Percentiles rank a stretch among this genome's conserved stretches.
phyloP scores from a whole-genome alignment of 441 rosid species.

The Corymbia calophylla region DNA sequence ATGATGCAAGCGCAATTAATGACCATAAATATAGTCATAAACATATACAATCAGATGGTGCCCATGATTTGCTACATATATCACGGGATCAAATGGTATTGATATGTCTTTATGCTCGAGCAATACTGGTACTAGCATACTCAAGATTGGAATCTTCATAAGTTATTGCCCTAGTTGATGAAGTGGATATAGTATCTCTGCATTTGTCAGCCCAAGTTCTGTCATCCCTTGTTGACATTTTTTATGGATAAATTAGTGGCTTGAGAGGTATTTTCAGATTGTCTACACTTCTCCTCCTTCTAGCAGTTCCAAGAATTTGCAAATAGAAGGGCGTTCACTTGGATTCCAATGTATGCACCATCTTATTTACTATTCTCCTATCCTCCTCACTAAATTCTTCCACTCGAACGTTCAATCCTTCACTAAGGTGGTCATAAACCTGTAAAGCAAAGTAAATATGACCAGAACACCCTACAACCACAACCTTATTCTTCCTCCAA shows the following conservation, averaged over 20 bases:
- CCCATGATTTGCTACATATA: neutral
- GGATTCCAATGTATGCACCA: neutral
- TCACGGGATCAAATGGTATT: no score
- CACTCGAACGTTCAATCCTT: rapidly evolving
- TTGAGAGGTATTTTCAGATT: neutral
- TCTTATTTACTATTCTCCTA: neutral
- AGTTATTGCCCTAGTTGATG: neutral
- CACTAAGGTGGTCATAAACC: neutral
- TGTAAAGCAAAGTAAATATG: no score
- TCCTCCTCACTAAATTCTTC: neutral
- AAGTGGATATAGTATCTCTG: neutral
- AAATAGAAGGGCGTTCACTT: rapidly evolving
- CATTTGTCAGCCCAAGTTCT: neutral
- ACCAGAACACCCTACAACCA: no score
- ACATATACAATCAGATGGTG: neutral
- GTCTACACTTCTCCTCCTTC: no score
- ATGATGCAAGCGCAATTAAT: neutral
- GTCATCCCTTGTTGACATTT: neutral
- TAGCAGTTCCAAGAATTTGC: no score
- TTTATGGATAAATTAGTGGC: neutral
- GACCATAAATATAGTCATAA: neutral
- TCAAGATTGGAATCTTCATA: no score
- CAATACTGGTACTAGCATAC: neutral
- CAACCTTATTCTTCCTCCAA: no score
- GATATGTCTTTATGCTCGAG: neutral